Conservation (phyloP, 441 rosid species). For the Euphorbia schlechtendalii region DNA sequence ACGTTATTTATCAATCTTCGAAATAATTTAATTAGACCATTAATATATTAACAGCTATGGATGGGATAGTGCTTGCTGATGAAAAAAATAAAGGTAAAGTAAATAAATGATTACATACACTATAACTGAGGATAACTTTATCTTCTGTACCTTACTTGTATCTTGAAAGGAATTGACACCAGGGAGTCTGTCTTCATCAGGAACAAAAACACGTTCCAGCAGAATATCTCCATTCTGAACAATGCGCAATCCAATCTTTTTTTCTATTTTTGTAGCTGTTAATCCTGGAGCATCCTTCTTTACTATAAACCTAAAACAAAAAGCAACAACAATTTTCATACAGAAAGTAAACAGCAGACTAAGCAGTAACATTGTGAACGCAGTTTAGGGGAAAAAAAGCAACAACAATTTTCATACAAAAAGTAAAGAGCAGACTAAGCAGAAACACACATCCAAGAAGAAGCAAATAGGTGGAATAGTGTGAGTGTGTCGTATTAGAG, state of each 20-base stretch:
- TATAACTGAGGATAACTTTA: slow-evolving; percentile 6
- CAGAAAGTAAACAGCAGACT: slow-evolving; percentile 6
- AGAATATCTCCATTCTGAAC: slow-evolving; percentile 96
- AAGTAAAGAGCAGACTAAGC: slow-evolving; percentile 10
- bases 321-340: neutral
- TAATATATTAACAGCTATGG: neutral
- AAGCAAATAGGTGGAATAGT: no score
- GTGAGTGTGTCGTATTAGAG: neutral
- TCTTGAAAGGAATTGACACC: slow-evolving; percentile 91
- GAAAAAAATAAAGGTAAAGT: neutral
- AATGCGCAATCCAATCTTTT: slow-evolving; percentile 87
- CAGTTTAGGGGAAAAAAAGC: neutral
- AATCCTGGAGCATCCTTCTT: slow-evolving; percentile 89
- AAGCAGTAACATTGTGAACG: neutral
- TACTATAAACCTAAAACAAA: slow-evolving; percentile 56
- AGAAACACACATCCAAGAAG: no score
- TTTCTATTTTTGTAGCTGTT: slow-evolving; percentile 70
- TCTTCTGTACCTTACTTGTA: slow-evolving; percentile 64
- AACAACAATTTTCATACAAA: neutral
- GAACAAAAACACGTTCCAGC: slow-evolving; percentile 67
- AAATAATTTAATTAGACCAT: neutral
- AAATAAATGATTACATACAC: neutral
- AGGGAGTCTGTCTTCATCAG: slow-evolving; percentile 82
- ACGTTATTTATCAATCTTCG: no score
- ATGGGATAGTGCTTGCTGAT: neutral